Percentiles rank a stretch among this genome's conserved stretches.
Conservation (phyloP, 2,329 filamentous ascomycete species). For the Hypoxylon sp. region DNA sequence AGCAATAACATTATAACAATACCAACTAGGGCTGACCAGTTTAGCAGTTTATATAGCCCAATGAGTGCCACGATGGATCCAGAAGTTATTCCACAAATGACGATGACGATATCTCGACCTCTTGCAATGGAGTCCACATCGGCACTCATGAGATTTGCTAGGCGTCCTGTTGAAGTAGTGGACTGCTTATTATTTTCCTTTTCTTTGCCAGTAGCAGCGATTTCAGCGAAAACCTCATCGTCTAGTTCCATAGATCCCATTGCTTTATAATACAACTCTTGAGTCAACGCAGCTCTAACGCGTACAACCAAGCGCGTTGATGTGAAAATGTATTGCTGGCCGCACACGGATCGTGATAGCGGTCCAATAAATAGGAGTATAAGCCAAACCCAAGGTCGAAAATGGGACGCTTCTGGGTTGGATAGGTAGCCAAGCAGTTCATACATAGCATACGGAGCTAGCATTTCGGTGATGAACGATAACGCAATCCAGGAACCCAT, state of each 20-base stretch:
- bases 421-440: constrained; percentile 67
- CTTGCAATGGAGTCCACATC: constrained; percentile 70
- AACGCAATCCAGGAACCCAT: constrained; percentile 62
- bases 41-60: constrained; percentile 69
- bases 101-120: constrained; percentile 66
- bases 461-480: constrained; percentile 62
- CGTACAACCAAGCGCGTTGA: constrained; percentile 71
- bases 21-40: constrained; percentile 69
- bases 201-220: constrained; percentile 49
- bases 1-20: constrained; percentile 63
- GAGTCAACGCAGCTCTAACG: constrained; percentile 69
- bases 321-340: constrained; percentile 71
- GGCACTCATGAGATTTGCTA: constrained; percentile 72
- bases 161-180: constrained; percentile 64
- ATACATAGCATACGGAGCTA: constrained; percentile 69
- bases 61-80: constrained; percentile 64
- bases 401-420: constrained; percentile 60
- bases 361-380: constrained; percentile 68
- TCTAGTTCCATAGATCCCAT: constrained; percentile 70
- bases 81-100: constrained; percentile 62
- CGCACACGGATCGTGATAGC: constrained; percentile 63
- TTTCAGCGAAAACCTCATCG: constrained; percentile 64
- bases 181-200: constrained; percentile 53
- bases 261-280: constrained; percentile 71
- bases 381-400: constrained; percentile 69